Conservation (phyloP, 148 eudicot species). For the Fallopia convolvulus region DNA sequence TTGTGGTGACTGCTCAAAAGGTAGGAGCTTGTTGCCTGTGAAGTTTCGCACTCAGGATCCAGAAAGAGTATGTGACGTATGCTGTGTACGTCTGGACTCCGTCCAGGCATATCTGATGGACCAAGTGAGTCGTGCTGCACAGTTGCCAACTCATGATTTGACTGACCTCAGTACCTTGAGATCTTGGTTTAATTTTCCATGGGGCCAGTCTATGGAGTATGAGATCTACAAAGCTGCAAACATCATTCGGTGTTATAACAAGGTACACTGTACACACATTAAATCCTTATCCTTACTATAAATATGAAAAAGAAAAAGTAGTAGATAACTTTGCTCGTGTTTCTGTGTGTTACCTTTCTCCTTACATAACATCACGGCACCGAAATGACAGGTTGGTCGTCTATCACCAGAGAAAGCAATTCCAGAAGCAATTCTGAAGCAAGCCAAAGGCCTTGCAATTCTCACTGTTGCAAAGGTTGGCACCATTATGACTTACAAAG, state of each 20-base stretch:
- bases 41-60: slow-evolving; percentile 49
- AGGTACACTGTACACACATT: slow-evolving; percentile 23
- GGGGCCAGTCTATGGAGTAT: slow-evolving; percentile 69
- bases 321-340: neutral
- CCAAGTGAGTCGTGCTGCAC: slow-evolving; percentile 69
- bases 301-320: neutral
- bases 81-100: slow-evolving; percentile 56
- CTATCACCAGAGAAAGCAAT: slow-evolving; percentile 44
- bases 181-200: slow-evolving; percentile 77
- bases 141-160: slow-evolving; percentile 58
- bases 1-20: slow-evolving; percentile 58
- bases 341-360: neutral
- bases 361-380: neutral
- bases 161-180: slow-evolving; percentile 73
- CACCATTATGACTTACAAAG: slow-evolving; percentile 45
- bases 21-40: slow-evolving; percentile 58
- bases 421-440: slow-evolving; percentile 53
- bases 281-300: neutral
- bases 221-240: slow-evolving; percentile 66
- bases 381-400: slow-evolving; percentile 36
- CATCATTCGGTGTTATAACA: slow-evolving; percentile 43
- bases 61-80: slow-evolving; percentile 61
- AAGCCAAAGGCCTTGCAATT: slow-evolving; percentile 65
- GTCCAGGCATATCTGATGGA: slow-evolving; percentile 57
- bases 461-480: slow-evolving; percentile 63